phyloP scores from a whole-genome alignment of 306 rosid species.

The Heteromeles arbutifolia region DNA sequence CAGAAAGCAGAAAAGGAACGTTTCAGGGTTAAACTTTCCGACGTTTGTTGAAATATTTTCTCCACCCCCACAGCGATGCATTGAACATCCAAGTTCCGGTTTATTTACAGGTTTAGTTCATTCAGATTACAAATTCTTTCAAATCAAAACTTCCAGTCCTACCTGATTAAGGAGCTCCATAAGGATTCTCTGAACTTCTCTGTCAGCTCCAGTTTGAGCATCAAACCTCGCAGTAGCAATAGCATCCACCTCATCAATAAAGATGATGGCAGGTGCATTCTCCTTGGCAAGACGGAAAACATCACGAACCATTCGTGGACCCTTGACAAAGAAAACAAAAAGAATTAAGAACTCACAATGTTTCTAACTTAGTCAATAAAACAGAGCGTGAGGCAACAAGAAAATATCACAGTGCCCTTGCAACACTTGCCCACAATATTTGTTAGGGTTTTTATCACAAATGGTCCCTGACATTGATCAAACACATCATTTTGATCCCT shows the following conservation, averaged over 20 bases:
- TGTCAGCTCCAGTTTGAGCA: conserved; percentile 99
- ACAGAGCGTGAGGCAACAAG: neutral
- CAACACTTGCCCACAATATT: neutral
- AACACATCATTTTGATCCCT: too few species aligned
- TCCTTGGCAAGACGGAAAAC: conserved; percentile 99
- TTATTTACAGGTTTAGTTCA: neutral
- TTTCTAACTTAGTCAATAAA: neutral
- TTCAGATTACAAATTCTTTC: neutral
- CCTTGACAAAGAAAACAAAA: conserved; percentile 29
- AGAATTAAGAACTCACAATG: neutral
- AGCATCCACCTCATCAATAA: conserved; percentile 98
- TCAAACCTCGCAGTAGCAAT: conserved; percentile 98
- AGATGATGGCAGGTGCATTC: conserved; percentile 99
- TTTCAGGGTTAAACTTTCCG: neutral
- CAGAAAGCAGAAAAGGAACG: neutral
- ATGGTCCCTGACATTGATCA: too few species aligned
- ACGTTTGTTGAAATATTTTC: neutral
- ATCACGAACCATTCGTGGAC: conserved; percentile 98
- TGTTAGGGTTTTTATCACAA: too few species aligned
- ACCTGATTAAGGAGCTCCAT: conserved; percentile 99
- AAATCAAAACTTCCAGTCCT: neutral
- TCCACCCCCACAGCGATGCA: neutral
- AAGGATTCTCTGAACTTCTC: conserved; percentile 99
- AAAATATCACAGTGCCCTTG: neutral
- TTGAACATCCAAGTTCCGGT: neutral